Evolutionary conservation across 371 early-diverging fungal genomes (phyloP).

Genomic region (Mortierella sp.): DNA sequence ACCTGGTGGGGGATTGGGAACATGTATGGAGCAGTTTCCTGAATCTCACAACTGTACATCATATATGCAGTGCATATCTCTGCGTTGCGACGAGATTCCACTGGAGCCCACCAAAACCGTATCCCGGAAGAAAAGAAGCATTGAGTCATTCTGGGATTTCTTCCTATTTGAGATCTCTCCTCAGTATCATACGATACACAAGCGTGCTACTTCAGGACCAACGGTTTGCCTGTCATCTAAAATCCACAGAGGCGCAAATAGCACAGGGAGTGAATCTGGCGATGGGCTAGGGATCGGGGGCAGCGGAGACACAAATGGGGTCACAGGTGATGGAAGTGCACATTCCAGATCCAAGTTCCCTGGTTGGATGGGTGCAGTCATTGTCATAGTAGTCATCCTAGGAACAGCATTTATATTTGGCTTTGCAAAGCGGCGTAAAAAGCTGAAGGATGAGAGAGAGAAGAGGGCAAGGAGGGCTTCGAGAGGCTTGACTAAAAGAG

Average conservation of each 20-base stretch:
- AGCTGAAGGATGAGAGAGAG: constrained; percentile 22
- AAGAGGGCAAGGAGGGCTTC: constrained; percentile 13
- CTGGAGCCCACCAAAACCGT: neutral
- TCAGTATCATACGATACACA: constrained; percentile 3
- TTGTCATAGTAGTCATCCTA: constrained; percentile 22
- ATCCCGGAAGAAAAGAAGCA: constrained; percentile 1
- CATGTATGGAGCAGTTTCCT: constrained; percentile 37
- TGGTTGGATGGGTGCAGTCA: constrained; percentile 28
- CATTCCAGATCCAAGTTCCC: constrained; percentile 13
- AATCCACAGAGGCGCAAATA: constrained; percentile 8
- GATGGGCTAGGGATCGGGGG: constrained; percentile 1
- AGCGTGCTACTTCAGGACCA: neutral
- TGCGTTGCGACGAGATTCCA: constrained; percentile 18
- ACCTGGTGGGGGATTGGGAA: constrained; percentile 20
- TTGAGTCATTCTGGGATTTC: neutral
- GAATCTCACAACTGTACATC: constrained; percentile 40
- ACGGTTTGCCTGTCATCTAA: constrained; percentile 30
- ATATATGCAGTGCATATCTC: constrained; percentile 34
- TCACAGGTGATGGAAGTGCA: neutral
- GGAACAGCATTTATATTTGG: constrained; percentile 29
- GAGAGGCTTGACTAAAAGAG: neutral
- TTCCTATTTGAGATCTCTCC: neutral
- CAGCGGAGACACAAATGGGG: neutral
- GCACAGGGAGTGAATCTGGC: neutral
- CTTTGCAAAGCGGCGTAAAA: constrained; percentile 26